phyloP scores from a whole-genome alignment of 2,329 filamentous ascomycete genomes.

The Aspergillus costaricaensis region DNA sequence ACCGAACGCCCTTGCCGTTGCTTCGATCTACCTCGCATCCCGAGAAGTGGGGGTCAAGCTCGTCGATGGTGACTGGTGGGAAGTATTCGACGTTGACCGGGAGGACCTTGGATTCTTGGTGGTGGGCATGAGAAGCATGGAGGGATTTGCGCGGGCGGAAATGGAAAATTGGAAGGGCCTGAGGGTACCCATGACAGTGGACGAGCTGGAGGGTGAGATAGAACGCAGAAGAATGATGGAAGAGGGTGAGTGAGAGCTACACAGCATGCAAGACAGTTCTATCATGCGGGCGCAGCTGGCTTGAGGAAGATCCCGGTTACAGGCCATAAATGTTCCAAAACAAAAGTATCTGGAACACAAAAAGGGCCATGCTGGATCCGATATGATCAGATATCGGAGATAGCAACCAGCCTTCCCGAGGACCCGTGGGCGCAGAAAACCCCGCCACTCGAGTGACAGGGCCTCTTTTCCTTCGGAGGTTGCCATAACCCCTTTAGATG shows the following conservation, averaged over 20 bases:
- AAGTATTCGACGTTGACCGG: constrained; percentile 92
- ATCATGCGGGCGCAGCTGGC: not conserved
- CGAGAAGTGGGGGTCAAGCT: constrained; percentile 74
- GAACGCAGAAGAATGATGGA: constrained; percentile 50
- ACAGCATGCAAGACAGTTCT: not conserved
- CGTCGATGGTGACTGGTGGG: constrained; percentile 90
- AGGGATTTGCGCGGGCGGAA: constrained; percentile 66
- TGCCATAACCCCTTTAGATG: not conserved
- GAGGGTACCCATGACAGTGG: constrained; percentile 61
- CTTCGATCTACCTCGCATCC: constrained; percentile 87
- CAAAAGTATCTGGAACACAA: not conserved
- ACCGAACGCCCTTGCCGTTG: constrained; percentile 78
- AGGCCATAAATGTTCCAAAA: not conserved
- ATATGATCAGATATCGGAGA: not conserved
- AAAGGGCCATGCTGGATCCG: not conserved
- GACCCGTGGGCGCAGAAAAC: not conserved
- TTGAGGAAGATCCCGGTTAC: not conserved
- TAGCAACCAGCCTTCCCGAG: not conserved
- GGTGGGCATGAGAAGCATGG: constrained; percentile 78
- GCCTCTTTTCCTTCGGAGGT: not conserved
- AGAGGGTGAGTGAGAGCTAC: constrained; percentile 39
- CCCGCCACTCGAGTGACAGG: not conserved
- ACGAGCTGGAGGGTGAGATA: constrained; percentile 62
- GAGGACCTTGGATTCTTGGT: constrained; percentile 94
- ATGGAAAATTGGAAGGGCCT: constrained; percentile 55